Evolutionary conservation across 192 early-diverging fungal genomes (phyloP).

Genomic region (Podila minutissima): DNA sequence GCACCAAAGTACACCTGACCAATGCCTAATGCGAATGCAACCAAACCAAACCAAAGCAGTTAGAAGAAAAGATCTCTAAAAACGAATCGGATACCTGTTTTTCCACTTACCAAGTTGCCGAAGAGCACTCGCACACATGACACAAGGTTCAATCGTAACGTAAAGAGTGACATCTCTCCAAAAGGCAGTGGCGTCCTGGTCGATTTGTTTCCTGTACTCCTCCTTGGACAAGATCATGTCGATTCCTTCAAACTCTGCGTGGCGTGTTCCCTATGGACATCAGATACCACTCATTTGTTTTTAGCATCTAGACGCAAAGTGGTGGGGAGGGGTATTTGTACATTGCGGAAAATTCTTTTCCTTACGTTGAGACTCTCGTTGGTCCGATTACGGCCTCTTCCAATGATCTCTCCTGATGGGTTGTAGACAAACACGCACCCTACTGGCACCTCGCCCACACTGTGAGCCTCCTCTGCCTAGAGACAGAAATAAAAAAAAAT

Average conservation of each 20-base stretch:
- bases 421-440: slow-evolving; percentile 92
- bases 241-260: slow-evolving; percentile 96
- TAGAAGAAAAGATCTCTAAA: neutral
- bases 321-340: neutral
- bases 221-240: slow-evolving; percentile 71
- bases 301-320: neutral
- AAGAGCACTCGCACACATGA: slow-evolving; percentile 97
- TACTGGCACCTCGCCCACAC: slow-evolving; percentile 90
- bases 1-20: slow-evolving; percentile 92
- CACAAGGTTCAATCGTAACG: slow-evolving; percentile 97
- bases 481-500: slow-evolving; percentile 10
- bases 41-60: neutral
- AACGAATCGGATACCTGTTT: neutral
- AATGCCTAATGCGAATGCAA: slow-evolving; percentile 57
- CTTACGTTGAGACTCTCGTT: slow-evolving; percentile 88
- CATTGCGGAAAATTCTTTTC: neutral
- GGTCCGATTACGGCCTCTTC: slow-evolving; percentile 86
- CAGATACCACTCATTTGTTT: neutral
- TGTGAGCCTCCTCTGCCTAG: slow-evolving; percentile 86
- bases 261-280: slow-evolving; percentile 80
- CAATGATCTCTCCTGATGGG: slow-evolving; percentile 68
- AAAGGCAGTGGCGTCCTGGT: slow-evolving; percentile 31
- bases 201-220: slow-evolving; percentile 23
- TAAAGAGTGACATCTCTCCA: slow-evolving; percentile 74
- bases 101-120: slow-evolving; percentile 69